phyloP scores from a whole-genome alignment of 805 yeast genomes.

The Ogataea ramenticola region DNA sequence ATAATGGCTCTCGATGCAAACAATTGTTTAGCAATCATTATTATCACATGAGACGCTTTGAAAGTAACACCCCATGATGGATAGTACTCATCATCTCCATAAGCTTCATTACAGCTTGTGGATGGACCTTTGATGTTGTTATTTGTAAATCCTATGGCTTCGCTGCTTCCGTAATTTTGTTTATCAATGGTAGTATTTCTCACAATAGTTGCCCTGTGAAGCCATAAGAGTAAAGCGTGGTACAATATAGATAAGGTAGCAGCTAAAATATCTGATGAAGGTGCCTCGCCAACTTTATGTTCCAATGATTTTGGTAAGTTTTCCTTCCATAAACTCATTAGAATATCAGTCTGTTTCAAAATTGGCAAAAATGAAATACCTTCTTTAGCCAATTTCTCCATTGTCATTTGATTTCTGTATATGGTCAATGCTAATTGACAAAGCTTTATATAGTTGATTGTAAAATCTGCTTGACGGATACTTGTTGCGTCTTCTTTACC shows the following conservation, averaged over 20 bases:
- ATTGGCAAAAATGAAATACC: conserved; percentile 33
- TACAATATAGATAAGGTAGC: conserved; percentile 60
- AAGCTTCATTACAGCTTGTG: neutral
- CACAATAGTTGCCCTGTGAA: conserved; percentile 61
- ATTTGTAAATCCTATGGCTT: neutral
- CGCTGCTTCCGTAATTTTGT: neutral
- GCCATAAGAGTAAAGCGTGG: conserved; percentile 58
- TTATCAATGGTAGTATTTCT: conserved; percentile 16
- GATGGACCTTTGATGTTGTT: neutral
- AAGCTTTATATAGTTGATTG: neutral
- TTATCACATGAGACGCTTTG: conserved; percentile 73
- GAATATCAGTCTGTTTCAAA: conserved; percentile 57
- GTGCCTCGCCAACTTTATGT: conserved; percentile 42
- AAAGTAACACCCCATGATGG: conserved; percentile 80
- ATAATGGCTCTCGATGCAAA: conserved; percentile 45
- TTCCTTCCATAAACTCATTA: conserved; percentile 70
- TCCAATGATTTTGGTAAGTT: conserved; percentile 53
- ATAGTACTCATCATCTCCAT: conserved; percentile 33
- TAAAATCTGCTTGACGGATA: neutral
- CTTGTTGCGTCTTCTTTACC: conserved; percentile 16
- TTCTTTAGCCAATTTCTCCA: conserved; percentile 30
- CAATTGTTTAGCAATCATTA: conserved; percentile 54
- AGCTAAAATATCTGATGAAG: conserved; percentile 36
- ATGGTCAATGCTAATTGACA: conserved; percentile 52
- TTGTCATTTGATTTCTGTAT: conserved; percentile 53